Evolutionary conservation across 1,284 basidiomycete species (phyloP), one percentile per base, ranked within the genome.

Genomic region (Coniferiporia weirii): DNA sequence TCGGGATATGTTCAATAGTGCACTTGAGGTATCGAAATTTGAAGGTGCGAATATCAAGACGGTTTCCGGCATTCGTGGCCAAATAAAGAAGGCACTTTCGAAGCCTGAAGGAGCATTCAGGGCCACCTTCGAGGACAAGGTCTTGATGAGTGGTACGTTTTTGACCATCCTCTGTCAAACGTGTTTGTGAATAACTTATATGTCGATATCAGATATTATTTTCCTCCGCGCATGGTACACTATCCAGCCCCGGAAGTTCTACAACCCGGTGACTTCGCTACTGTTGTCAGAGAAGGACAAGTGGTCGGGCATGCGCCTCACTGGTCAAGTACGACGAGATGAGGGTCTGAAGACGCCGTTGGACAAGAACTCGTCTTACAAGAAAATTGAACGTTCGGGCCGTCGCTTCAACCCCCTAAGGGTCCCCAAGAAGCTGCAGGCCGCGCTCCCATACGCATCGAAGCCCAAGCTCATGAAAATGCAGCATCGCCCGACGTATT

Each of bases 171-270:
- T 13, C 19, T 5, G 27, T 40, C 9, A n/a, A 32, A 17, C 43
- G 27, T 40, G 38, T 13, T 20, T 34, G 48, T 57, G 15, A 51
- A 44, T 60, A 59, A 44, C 65, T 17, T 44, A 13, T 45, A 43
- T 20, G 38, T 43, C 5, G 10, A 20, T 5, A 13, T 35, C 46
- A 95, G 96, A 99, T 69, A 90, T 99, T 61, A 81, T 98, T 58
- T 98, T 99, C 78, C 78, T 99, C 9, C 83, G 97, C 20, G 95
- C 95, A 0, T 99, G 97, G 96, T 97, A 96, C 73, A 89, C 93
- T 19, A 88, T 99, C 58, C 86, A 95, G 69, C 97, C 96, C 4
- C 85, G 95, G 63, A 91, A 93, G 73, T 95, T 93, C 73, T 99
- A 98, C 79, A 98, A 97, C 70, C 93, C 97, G 0, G 94, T 99